These are phyloP conservation scores for Aspergillus vadensis DNA, from an alignment of 2,329 filamentous ascomycete species.

Conservation along the genomic window DNA sequence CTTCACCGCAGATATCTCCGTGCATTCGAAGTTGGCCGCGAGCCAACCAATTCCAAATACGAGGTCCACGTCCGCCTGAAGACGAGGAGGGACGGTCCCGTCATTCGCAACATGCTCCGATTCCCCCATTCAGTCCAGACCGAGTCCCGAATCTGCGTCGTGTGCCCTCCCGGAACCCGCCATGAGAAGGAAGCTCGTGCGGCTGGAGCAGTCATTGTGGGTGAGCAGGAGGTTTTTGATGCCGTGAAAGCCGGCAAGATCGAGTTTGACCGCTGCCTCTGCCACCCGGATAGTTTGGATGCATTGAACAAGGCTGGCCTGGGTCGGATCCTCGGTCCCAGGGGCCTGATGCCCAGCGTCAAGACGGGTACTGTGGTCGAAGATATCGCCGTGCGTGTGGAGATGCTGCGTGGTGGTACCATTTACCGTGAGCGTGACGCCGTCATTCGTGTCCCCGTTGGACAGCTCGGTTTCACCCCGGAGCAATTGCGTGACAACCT, in stretches of 20 bases:
- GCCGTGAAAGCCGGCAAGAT: slow-evolving; percentile 74
- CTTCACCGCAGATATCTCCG: slow-evolving; percentile 71
- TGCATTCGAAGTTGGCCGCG: slow-evolving; percentile 84
- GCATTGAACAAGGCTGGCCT: slow-evolving; percentile 80
- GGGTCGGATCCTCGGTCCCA: slow-evolving; percentile 80
- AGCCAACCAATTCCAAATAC: slow-evolving; percentile 76
- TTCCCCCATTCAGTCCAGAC: slow-evolving; percentile 89
- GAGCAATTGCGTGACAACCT: slow-evolving; percentile 85
- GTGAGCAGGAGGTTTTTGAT: slow-evolving; percentile 83
- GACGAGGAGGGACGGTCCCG: slow-evolving; percentile 80
- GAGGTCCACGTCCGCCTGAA: slow-evolving; percentile 82
- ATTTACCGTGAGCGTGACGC: slow-evolving; percentile 85
- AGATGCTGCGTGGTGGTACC: slow-evolving; percentile 78
- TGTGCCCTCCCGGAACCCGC: slow-evolving; percentile 79
- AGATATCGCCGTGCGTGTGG: slow-evolving; percentile 73
- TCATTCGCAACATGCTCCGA: slow-evolving; percentile 82
- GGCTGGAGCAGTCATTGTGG: slow-evolving; percentile 79
- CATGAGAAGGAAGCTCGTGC: slow-evolving; percentile 71
- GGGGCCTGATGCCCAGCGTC: slow-evolving; percentile 85
- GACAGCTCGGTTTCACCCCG: slow-evolving; percentile 85
- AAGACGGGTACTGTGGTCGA: slow-evolving; percentile 88
- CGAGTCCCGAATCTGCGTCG: slow-evolving; percentile 84
- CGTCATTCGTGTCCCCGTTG: slow-evolving; percentile 85
- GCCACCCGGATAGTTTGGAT: slow-evolving; percentile 74
- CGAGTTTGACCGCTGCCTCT: slow-evolving; percentile 86